Evolutionary conservation across 2,329 filamentous ascomycete species (phyloP).

Genomic region (Cordyceps cateniannulata): DNA sequence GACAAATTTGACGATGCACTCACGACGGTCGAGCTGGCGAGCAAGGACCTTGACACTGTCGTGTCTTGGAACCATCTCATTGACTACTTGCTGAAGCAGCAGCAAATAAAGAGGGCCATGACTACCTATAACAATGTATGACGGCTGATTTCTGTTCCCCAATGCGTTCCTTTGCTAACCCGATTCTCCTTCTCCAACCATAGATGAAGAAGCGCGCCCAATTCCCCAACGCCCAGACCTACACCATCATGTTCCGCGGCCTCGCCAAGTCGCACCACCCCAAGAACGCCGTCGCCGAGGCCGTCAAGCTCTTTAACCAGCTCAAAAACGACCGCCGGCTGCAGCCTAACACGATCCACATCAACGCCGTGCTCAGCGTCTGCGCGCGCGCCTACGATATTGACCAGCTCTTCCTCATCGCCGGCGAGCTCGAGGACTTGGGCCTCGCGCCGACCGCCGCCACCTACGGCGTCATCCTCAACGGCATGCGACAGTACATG

Average conservation of each 20-base stretch:
- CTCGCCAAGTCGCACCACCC: slow-evolving; percentile 55
- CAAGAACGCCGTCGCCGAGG: slow-evolving; percentile 57
- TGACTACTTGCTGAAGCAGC: slow-evolving; percentile 57
- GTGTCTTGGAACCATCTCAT: slow-evolving; percentile 90
- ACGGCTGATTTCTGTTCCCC: not conserved
- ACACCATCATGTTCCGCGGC: slow-evolving; percentile 74
- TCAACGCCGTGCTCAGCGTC: slow-evolving; percentile 81
- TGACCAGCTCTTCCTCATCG: slow-evolving; percentile 73
- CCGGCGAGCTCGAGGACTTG: slow-evolving; percentile 62
- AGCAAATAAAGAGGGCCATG: slow-evolving; percentile 57
- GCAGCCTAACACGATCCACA: slow-evolving; percentile 70
- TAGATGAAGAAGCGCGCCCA: slow-evolving; percentile 94
- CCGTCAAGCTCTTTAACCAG: slow-evolving; percentile 69
- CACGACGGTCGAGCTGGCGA: slow-evolving; percentile 62
- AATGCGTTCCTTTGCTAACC: slow-evolving; percentile 2
- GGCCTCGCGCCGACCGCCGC: slow-evolving; percentile 55
- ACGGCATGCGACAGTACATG: slow-evolving; percentile 53
- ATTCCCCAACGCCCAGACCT: slow-evolving; percentile 74
- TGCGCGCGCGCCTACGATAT: slow-evolving; percentile 70
- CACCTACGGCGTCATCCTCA: slow-evolving; percentile 80
- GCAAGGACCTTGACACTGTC: slow-evolving; percentile 53
- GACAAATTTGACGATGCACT: slow-evolving; percentile 61
- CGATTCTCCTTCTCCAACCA: slow-evolving; percentile 11
- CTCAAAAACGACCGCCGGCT: slow-evolving; percentile 60
- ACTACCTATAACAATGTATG: slow-evolving; percentile 83